These are phyloP conservation scores for Speleostelium caveatum DNA, from an alignment of 78 protist genomes.

Conservation along the genomic window DNA sequence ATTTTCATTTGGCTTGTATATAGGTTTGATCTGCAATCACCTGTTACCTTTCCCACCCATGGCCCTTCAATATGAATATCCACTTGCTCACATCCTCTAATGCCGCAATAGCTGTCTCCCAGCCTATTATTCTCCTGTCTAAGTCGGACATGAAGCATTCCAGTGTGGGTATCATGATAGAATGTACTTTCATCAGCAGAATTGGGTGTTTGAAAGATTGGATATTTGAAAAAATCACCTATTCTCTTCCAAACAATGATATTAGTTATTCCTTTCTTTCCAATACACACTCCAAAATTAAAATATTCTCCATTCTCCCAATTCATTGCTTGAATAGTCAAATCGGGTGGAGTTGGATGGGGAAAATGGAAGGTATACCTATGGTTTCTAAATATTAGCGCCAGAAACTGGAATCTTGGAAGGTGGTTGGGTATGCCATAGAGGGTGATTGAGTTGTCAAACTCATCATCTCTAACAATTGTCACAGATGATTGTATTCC, in stretches of 20 bases:
- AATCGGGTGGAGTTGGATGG: constrained; percentile 31
- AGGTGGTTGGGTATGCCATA: constrained; percentile 30
- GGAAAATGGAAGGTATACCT: constrained; percentile 43
- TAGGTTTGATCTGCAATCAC: constrained; percentile 11
- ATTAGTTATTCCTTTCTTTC: neutral
- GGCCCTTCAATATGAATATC: neutral
- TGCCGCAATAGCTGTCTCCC: neutral
- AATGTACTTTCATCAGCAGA: neutral
- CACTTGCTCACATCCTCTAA: constrained; percentile 25
- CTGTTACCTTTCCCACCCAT: constrained; percentile 2
- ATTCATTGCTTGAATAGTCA: constrained; percentile 23
- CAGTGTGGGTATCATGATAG: neutral
- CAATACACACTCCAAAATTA: constrained; percentile 47
- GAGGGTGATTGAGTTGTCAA: neutral
- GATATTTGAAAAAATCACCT: neutral
- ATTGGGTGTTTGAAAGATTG: neutral
- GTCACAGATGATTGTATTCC: no score
- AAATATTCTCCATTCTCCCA: constrained; percentile 28
- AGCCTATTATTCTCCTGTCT: neutral
- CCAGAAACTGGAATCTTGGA: constrained; percentile 40
- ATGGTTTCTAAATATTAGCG: neutral
- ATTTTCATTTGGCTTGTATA: neutral
- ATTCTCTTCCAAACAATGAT: neutral
- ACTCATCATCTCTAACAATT: constrained; percentile 7
- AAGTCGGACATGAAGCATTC: constrained; percentile 8